Conservation (phyloP, 2,329 filamentous ascomycete species). For the Fusarium brevicatenulatum region DNA sequence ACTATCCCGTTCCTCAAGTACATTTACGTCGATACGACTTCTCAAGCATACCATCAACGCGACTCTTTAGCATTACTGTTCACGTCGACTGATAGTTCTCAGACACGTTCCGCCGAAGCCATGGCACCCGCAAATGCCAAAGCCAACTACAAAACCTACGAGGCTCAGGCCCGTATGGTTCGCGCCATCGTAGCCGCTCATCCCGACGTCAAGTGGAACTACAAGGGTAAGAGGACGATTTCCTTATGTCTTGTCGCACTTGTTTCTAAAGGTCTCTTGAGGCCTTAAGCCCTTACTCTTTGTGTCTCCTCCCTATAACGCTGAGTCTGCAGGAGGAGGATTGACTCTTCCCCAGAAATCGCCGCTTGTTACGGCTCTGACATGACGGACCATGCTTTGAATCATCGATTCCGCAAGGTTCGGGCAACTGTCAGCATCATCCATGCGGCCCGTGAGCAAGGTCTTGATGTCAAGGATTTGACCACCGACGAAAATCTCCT, state of each 20-base stretch:
- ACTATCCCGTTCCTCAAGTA: not conserved
- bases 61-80: not conserved
- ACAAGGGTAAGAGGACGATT: constrained; percentile 62
- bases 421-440: constrained; percentile 55
- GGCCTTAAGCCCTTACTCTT: not conserved
- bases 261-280: not conserved
- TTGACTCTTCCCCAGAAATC: constrained; percentile 57
- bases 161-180: constrained; percentile 68
- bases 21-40: not conserved
- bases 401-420: constrained; percentile 63
- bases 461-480: constrained; percentile 57
- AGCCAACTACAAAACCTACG: constrained; percentile 69
- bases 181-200: constrained; percentile 70
- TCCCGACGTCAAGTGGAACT: constrained; percentile 65
- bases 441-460: constrained; percentile 47
- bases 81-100: not conserved
- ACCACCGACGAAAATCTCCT: constrained; percentile 48
- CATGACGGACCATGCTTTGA: constrained; percentile 57
- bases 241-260: not conserved
- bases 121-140: constrained; percentile 58
- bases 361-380: constrained; percentile 60
- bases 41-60: not conserved
- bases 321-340: constrained; percentile 39
- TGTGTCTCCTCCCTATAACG: not conserved
- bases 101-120: not conserved